phyloP scores from a whole-genome alignment of 805 yeast species.

The Starmerella tilneyi region DNA sequence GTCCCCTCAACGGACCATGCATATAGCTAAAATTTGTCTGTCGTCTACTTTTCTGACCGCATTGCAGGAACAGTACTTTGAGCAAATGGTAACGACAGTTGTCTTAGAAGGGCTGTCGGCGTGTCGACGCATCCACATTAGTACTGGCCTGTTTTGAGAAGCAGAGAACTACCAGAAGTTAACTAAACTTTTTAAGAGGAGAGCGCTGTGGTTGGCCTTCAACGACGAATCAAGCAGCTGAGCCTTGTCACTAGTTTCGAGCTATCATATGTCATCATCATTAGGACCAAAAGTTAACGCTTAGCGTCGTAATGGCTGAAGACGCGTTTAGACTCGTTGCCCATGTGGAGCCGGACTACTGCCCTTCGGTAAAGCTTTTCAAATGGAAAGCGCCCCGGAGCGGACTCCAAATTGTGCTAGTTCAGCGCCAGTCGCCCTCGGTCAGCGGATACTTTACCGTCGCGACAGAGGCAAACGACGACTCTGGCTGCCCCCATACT shows the following conservation, averaged over 20 bases:
- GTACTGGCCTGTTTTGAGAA: too few relatives aligned
- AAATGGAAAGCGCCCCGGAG: constrained; percentile 74
- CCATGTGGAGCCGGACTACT: constrained; percentile 22
- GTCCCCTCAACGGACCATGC: constrained; percentile 28
- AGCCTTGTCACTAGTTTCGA: too few relatives aligned
- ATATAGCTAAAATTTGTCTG: constrained; percentile 13
- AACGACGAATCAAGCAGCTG: too few relatives aligned
- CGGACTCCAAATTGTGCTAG: constrained; percentile 68
- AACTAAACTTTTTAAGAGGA: too few relatives aligned
- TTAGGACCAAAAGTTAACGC: neutral
- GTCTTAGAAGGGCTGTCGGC: too few relatives aligned
- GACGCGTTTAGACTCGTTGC: constrained; percentile 20
- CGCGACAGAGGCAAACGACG: constrained; percentile 80
- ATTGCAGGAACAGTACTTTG: too few relatives aligned
- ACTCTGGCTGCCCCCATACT: constrained; percentile 91
- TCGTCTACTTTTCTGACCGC: too few relatives aligned
- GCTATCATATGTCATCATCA: constrained; percentile 6
- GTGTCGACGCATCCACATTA: too few relatives aligned
- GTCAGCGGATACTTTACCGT: constrained; percentile 91
- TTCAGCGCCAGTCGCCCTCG: constrained; percentile 73
- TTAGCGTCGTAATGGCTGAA: neutral
- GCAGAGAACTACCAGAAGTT: too few relatives aligned
- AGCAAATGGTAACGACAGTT: too few relatives aligned
- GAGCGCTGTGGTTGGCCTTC: too few relatives aligned
- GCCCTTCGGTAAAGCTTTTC: constrained; percentile 23